Percentiles rank a stretch among this genome's conserved stretches.
Conservation (phyloP, 306 rosid species). For the Lathyrus sativus region DNA sequence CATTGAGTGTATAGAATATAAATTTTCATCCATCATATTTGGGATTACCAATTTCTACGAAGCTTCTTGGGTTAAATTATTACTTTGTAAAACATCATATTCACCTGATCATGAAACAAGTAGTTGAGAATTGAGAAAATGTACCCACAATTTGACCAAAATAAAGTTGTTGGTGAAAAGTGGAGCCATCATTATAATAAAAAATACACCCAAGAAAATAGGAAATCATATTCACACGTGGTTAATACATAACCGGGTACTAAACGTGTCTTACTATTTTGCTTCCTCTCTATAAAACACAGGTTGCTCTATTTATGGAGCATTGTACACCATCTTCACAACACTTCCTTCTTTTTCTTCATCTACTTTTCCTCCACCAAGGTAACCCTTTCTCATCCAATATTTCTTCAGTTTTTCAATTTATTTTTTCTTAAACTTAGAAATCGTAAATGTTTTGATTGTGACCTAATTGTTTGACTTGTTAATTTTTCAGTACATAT, state of each 20-base stretch:
- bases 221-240: slow-evolving; percentile 44
- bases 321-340: background rate
- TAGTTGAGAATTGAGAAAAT: too few species aligned
- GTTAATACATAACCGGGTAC: background rate
- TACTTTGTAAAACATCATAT: too few species aligned
- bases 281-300: slow-evolving; percentile 10
- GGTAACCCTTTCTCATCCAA: slow-evolving; percentile 15
- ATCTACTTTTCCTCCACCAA: slow-evolving; percentile 7
- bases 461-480: background rate
- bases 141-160: too few species aligned
- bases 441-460: background rate
- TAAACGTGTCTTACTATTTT: slow-evolving; percentile 32
- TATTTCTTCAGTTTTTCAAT: background rate
- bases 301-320: background rate
- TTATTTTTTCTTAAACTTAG: background rate
- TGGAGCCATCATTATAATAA: slow-evolving; percentile 22
- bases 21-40: too few species aligned
- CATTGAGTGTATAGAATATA: too few species aligned
- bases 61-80: too few species aligned
- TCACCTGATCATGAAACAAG: too few species aligned
- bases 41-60: too few species aligned
- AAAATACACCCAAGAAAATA: slow-evolving; percentile 34
- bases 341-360: background rate
- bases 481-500: background rate
- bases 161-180: too few species aligned